Evolutionary conservation across 116 monocot species (phyloP).

Genomic region (Iris pallida): DNA sequence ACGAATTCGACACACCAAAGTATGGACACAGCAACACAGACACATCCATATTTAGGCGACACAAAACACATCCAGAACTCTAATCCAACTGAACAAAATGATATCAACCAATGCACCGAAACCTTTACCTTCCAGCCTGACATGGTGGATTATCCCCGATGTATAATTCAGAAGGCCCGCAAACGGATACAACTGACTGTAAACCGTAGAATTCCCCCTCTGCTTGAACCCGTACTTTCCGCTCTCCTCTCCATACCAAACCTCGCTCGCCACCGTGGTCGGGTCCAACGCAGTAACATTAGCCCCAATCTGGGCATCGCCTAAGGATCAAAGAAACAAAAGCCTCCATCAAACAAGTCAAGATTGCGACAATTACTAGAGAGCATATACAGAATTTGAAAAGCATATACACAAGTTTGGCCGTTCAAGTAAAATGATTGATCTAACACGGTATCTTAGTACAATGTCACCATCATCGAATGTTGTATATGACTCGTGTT

Average conservation of each 20-base stretch:
- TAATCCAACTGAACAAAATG: no score
- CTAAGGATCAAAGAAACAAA: constrained; percentile 18
- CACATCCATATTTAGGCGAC: no score
- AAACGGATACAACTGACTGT: constrained; percentile 74
- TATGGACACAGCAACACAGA: no score
- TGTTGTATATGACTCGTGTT: no score
- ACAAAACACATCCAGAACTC: no score
- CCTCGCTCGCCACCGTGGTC: constrained; percentile 50
- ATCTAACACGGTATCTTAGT: no score
- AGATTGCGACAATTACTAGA: no score
- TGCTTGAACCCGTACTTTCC: constrained; percentile 30
- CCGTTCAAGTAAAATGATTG: background rate
- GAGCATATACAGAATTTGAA: background rate
- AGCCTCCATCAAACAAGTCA: background rate
- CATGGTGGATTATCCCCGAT: constrained; percentile 74
- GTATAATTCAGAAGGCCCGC: constrained; percentile 70
- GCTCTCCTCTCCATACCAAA: constrained; percentile 71
- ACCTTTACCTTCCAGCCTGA: constrained; percentile 38
- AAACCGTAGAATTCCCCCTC: constrained; percentile 43
- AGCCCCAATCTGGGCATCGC: constrained; percentile 63
- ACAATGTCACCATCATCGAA: no score
- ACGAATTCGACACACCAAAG: no score
- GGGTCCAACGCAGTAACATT: constrained; percentile 51
- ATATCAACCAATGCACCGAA: no score
- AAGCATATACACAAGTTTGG: background rate